phyloP scores from a whole-genome alignment of 2,329 filamentous ascomycete genomes.

The Diaporthe sp. region DNA sequence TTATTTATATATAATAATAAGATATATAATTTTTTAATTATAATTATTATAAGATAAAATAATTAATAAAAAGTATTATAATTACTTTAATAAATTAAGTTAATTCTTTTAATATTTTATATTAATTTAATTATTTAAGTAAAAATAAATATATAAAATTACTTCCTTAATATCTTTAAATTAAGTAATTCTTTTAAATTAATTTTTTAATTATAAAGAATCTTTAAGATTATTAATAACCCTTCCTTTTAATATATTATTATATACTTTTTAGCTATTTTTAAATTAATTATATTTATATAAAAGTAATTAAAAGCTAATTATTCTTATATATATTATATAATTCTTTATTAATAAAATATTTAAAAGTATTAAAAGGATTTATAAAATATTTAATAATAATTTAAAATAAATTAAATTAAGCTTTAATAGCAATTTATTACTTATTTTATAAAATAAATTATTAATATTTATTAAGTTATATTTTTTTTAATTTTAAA shows the following conservation, averaged over 20 bases:
- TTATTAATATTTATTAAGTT: neutral
- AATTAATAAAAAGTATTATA: neutral
- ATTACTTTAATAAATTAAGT: neutral
- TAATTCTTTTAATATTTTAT: neutral
- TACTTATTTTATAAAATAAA: slow-evolving; percentile 2
- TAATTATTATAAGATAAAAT: neutral
- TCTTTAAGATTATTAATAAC: neutral
- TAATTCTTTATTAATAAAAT: neutral
- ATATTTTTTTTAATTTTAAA: neutral
- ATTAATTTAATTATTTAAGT: neutral
- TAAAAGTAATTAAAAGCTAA: neutral
- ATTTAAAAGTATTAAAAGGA: neutral
- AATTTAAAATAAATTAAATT: neutral
- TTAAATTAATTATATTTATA: neutral
- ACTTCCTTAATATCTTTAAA: neutral
- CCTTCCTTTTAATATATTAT: neutral
- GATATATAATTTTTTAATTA: neutral
- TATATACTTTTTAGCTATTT: neutral
- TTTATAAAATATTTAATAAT: neutral
- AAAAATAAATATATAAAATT: neutral
- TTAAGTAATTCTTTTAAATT: neutral
- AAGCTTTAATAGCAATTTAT: neutral
- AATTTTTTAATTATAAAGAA: neutral
- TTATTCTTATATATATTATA: neutral
- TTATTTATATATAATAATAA: neutral